Evolutionary conservation across 139 green algal genomes (phyloP).

Genomic region (Diplosphaera chodatii): DNA sequence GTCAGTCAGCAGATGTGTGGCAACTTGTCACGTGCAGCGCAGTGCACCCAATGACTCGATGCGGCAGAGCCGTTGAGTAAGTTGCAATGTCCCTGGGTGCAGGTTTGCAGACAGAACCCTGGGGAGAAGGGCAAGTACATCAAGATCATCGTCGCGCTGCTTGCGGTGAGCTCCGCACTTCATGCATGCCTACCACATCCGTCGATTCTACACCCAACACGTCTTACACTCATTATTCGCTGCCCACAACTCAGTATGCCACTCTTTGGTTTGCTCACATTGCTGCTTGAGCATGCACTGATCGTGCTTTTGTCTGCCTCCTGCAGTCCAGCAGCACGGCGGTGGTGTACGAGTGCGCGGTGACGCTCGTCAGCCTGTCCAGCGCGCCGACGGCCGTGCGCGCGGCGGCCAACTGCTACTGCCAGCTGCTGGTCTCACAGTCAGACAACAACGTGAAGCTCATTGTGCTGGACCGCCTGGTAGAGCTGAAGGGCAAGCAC

Average conservation of each 20-base stretch:
- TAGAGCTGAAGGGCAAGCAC: constrained; percentile 43
- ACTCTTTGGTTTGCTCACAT: no score
- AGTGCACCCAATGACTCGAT: no score
- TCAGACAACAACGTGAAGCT: constrained; percentile 99
- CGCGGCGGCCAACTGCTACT: constrained; percentile 96
- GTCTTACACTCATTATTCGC: no score
- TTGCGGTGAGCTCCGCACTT: background rate
- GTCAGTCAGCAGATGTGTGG: background rate
- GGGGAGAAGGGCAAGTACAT: constrained; percentile 94
- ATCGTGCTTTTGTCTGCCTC: background rate
- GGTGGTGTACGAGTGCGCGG: constrained; percentile 95
- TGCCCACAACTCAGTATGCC: no score
- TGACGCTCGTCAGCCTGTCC: constrained; percentile 81
- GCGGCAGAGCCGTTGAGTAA: no score
- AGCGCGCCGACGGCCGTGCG: constrained; percentile 87
- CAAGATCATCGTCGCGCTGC: constrained; percentile 95
- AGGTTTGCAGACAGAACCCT: constrained; percentile 78
- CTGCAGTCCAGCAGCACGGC: constrained; percentile 73
- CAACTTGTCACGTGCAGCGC: background rate
- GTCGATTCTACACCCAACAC: no score
- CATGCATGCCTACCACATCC: no score
- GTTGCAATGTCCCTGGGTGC: no score
- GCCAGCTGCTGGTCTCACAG: constrained; percentile 89
- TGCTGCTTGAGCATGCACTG: no score
- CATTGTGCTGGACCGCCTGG: constrained; percentile 93